Evolutionary conservation across 495 filamentous ascomycete genomes (phyloP).

Genomic region (Penicillium lividum): DNA sequence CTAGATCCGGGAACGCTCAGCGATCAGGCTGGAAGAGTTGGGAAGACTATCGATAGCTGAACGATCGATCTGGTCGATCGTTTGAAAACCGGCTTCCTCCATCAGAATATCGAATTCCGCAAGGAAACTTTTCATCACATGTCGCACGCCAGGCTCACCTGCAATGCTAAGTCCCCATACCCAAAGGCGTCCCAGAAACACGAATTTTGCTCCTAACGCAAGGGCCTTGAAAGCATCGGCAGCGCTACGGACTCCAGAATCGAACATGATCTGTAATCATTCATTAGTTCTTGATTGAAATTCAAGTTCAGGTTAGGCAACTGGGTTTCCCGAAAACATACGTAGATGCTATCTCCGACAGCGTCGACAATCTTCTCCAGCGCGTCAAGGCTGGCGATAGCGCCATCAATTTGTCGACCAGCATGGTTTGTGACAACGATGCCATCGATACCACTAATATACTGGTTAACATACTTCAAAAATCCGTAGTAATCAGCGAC

Average conservation of each 20-base stretch:
- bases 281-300: neutral
- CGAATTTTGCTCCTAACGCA: constrained; percentile 63
- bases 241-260: constrained; percentile 58
- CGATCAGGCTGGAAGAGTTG: constrained; percentile 6
- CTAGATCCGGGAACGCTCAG: constrained; percentile 5
- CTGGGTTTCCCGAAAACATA: constrained; percentile 15
- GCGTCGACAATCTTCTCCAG: constrained; percentile 59
- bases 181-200: constrained; percentile 63
- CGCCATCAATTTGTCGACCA: constrained; percentile 62
- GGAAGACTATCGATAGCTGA: constrained; percentile 19
- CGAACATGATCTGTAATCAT: constrained; percentile 47
- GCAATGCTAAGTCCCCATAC: constrained; percentile 62
- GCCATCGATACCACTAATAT: constrained; percentile 42
- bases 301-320: neutral
- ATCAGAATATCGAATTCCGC: constrained; percentile 69
- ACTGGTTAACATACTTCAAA: neutral
- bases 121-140: constrained; percentile 65
- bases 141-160: constrained; percentile 61
- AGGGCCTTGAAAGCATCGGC: constrained; percentile 64
- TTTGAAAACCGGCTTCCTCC: constrained; percentile 58
- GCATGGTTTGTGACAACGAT: constrained; percentile 53
- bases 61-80: constrained; percentile 16
- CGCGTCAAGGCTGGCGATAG: constrained; percentile 60
- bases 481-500: neutral
- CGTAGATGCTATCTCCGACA: constrained; percentile 44